These are phyloP conservation scores for Phytophthora sp. DNA, from an alignment of 352 stramenopile genomes.

Conservation along the genomic window DNA sequence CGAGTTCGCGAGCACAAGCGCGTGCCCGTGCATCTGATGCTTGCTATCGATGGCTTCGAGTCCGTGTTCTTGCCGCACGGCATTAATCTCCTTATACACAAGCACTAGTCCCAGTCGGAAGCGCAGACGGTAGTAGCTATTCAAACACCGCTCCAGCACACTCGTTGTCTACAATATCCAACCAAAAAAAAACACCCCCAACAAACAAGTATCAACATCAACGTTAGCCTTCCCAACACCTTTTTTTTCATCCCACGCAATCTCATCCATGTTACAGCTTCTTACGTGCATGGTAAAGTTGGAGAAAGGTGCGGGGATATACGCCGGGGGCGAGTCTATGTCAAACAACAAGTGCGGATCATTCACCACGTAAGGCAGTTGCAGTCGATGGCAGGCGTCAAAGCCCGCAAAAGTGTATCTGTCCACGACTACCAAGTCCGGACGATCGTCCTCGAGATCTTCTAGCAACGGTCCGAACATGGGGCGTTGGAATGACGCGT, in stretches of 20 bases:
- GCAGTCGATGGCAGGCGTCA: conserved; percentile 63
- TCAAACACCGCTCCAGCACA: conserved; percentile 80
- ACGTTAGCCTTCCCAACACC: conserved; percentile 12
- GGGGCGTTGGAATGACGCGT: conserved; percentile 79
- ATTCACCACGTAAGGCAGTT: conserved; percentile 84
- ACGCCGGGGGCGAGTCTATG: conserved; percentile 82
- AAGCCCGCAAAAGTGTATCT: conserved; percentile 85
- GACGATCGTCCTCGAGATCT: conserved; percentile 68
- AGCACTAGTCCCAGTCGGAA: conserved; percentile 72
- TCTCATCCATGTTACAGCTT: conserved; percentile 3
- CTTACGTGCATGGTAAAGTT: conserved; percentile 82
- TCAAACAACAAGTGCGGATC: conserved; percentile 82
- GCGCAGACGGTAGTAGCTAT: conserved; percentile 76
- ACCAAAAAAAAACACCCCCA: background rate
- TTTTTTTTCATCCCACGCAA: background rate
- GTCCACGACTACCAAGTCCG: conserved; percentile 76
- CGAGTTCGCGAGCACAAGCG: conserved; percentile 83
- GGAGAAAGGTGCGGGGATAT: conserved; percentile 84
- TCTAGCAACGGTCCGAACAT: conserved; percentile 72
- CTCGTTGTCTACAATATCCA: conserved; percentile 57
- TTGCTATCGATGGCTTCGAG: conserved; percentile 59
- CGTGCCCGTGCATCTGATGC: conserved; percentile 55
- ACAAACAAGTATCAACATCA: background rate
- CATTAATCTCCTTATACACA: conserved; percentile 73
- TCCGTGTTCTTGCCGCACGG: conserved; percentile 55